These are phyloP conservation scores for Serpula lacrymans DNA, from an alignment of 768 basidiomycete genomes.

Conservation along the genomic window DNA sequence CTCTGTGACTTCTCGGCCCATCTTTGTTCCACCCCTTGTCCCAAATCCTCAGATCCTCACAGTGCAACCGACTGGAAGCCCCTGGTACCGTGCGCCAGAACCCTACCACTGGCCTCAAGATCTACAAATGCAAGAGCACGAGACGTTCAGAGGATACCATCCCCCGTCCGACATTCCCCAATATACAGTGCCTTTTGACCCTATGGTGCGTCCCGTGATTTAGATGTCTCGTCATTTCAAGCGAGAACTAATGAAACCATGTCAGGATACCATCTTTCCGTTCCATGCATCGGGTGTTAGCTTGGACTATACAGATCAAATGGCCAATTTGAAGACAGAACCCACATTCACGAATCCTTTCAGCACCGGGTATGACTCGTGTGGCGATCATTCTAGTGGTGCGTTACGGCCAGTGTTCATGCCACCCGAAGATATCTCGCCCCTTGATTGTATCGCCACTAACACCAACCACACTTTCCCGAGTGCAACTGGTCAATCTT, in stretches of 20 bases:
- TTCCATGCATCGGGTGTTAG: background rate
- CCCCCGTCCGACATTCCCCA: background rate
- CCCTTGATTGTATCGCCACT: too few species aligned
- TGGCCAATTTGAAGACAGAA: conserved; percentile 16
- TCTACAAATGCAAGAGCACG: conserved; percentile 5
- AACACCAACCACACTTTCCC: too few species aligned
- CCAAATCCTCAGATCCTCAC: conserved; percentile 1
- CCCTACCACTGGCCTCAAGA: conserved; percentile 12
- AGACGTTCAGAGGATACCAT: conserved; percentile 2
- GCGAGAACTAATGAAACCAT: conserved; percentile 3
- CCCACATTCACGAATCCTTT: conserved; percentile 24
- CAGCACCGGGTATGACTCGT: too few species aligned
- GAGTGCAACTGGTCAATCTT: too few species aligned
- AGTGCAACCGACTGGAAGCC: background rate
- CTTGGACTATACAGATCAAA: background rate
- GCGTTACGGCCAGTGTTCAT: too few species aligned
- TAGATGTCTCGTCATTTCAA: background rate
- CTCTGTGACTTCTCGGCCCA: conserved; percentile 16
- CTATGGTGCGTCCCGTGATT: conserved; percentile 1
- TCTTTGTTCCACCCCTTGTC: conserved; percentile 5
- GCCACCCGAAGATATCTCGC: too few species aligned
- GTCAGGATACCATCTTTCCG: conserved; percentile 2
- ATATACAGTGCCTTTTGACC: conserved; percentile 1
- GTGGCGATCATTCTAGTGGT: too few species aligned
- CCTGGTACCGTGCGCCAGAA: background rate